Conservation (phyloP, 2,329 filamentous ascomycete genomes). For the Chaetomium sp. region DNA sequence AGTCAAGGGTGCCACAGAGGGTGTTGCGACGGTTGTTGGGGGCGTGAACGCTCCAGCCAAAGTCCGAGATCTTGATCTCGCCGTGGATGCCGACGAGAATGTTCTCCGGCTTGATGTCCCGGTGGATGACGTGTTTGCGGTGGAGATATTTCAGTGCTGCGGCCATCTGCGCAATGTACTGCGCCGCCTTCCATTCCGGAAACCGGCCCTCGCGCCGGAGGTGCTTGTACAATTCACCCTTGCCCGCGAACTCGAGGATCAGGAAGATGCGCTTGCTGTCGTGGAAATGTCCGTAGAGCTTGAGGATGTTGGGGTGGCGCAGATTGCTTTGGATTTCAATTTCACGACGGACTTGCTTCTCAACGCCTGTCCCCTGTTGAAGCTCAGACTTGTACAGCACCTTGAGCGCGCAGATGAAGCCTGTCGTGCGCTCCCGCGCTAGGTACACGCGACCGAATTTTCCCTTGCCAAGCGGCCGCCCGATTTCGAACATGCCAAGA, state of each 20-base stretch:
- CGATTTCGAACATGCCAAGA: conserved; percentile 91
- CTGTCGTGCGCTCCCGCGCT: conserved; percentile 68
- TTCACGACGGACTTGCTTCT: conserved; percentile 81
- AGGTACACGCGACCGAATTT: conserved; percentile 86
- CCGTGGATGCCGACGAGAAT: conserved; percentile 94
- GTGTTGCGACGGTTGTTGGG: conserved; percentile 90
- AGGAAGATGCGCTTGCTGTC: conserved; percentile 83
- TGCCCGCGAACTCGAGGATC: conserved; percentile 79
- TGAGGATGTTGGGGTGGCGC: conserved; percentile 76
- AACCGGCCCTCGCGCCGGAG: conserved; percentile 72
- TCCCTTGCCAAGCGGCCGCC: conserved; percentile 76
- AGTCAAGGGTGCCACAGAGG: conserved; percentile 96
- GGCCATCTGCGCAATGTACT: conserved; percentile 89
- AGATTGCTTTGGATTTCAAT: conserved; percentile 88
- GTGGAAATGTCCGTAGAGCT: conserved; percentile 82
- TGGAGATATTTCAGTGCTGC: conserved; percentile 83
- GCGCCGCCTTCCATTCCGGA: conserved; percentile 77
- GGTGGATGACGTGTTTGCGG: conserved; percentile 95
- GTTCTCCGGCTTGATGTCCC: conserved; percentile 97
- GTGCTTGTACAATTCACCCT: conserved; percentile 85
- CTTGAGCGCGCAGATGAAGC: conserved; percentile 82
- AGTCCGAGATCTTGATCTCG: conserved; percentile 98
- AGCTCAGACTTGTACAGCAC: conserved; percentile 80
- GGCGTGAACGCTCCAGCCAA: conserved; percentile 96
- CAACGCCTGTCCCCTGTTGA: conserved; percentile 66